Evolutionary conservation across 345 rosid species (phyloP).

Genomic region (Lenwebbia sp.): DNA sequence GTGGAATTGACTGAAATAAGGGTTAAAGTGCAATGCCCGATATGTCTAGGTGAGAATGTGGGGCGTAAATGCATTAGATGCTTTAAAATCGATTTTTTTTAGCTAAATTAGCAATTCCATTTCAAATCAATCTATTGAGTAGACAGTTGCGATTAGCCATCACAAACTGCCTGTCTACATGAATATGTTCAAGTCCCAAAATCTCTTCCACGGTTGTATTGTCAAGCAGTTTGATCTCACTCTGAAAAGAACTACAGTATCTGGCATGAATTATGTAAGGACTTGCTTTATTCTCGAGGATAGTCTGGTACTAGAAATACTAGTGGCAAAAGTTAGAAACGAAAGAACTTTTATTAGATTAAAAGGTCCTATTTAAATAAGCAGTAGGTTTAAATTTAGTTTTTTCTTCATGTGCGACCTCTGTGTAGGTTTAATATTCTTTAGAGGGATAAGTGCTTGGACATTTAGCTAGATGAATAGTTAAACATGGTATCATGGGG

Average conservation of each 20-base stretch:
- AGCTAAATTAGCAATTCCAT: neutral
- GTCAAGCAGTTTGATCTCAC: neutral
- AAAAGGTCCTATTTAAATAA: neutral
- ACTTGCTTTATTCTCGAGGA: neutral
- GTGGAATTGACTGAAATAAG: constrained; percentile 51
- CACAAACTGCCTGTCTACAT: neutral
- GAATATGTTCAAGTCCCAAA: neutral
- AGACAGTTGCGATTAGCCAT: neutral
- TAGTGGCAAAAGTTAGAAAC: neutral
- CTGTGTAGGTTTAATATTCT: neutral
- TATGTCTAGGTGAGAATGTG: constrained; percentile 44
- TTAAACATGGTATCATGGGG: too few species aligned
- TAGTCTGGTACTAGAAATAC: neutral
- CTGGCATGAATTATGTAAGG: neutral
- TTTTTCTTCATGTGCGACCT: neutral
- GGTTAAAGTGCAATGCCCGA: constrained; percentile 73
- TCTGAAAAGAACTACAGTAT: neutral
- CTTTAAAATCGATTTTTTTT: neutral
- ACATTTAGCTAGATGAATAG: neutral
- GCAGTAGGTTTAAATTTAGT: neutral
- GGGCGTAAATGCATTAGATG: neutral
- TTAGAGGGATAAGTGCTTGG: neutral
- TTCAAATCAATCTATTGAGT: neutral
- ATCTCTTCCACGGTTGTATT: neutral
- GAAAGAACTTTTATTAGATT: neutral